Evolutionary conservation across 2,329 filamentous ascomycete genomes (phyloP), one percentile per base, ranked within the genome.

Genomic region (Talaromyces rugulosus): DNA sequence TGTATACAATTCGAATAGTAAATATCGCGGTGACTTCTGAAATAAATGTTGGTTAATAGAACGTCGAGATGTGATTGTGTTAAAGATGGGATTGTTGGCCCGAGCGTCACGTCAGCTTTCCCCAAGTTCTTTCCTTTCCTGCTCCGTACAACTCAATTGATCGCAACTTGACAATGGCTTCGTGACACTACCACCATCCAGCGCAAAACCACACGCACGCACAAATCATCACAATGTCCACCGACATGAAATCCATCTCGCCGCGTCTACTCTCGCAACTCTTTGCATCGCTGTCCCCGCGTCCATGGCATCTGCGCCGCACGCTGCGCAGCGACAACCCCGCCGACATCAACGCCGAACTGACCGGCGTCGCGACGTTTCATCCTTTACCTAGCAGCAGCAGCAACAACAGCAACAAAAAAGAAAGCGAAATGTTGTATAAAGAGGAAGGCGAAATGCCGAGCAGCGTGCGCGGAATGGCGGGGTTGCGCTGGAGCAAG

Each of bases 371-470:
- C 8, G 78, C 77, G 5, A 72, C 70, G 5, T 80, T 80, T 65
- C 72, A 68, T 0, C 66, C 65, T 3, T 66, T 71, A 12, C 54
- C 59, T 7, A 36, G 14, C 23, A 42, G 40, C n/a, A 30, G 11
- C 56, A 47, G 3, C 5, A 52, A 52, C 27, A 14, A 16, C 56
- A 47, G 3, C 5, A 52, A 52, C 27, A 14, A 16, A 2, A 44
- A 53, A 12, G 44, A 56, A 27, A 42, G 33, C 28, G 67, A 74
- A 47, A 70, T 78, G 61, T 67, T 79, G 12, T 80, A 80, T 63
- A 72, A 68, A 63, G 78, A 80, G 68, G 72, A 77, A 65, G 78
- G 78, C 59, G 72, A 76, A 54, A 74, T 80, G 64, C 71, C 72
- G 14, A 63, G 61, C n/a, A 64, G 66, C 4, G 61, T 66, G 0